Evolutionary conservation across 129 eudicot species (phyloP), one percentile per base, ranked within the genome.

Genomic region (Flaveria ramosissima): DNA sequence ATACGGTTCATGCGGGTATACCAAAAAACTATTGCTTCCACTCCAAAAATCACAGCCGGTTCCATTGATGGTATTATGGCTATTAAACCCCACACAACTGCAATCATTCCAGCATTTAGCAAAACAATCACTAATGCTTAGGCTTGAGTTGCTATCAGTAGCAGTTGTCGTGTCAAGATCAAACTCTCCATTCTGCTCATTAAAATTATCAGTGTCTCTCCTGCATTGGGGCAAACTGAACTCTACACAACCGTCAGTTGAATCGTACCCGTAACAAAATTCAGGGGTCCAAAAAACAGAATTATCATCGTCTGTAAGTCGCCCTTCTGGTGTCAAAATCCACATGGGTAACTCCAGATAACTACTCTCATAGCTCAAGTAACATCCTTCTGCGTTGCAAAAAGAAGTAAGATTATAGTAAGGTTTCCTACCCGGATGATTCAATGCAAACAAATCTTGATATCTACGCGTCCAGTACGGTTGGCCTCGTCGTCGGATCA

Each of bases 51-150:
- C 50, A 51, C 86, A 85, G 20, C 83, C 73, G 1, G 80, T 67
- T 27, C 75, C 85, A 73, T 76, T n/a, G 9, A 45, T 9, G 11
- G 0, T 24, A 41, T 41, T 20, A 46, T 24, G 48, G 51, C 26
- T 62, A 7, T 2, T 13, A 57, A 68, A 87, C 53, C 77, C 92
- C 36, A 63, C 51, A 70, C 92, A 87, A 3, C 36, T 59, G 61
- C 89, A 87, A 56, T 84, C 79, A n/a, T 85, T 70, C 92, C 84
- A 85, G 55, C 92, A 88, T 19, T 17, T 67, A 2, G 51, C 80
- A 66, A 74, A 77, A 67, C 92, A 88, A 63, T 88, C 92, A 60
- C 88, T 78, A 21, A 74, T 23, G 77, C 82, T 72, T 45, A 78
- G 69, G 83, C 67, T 82, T 23, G 77, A 1, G 60, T 50, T 79